Percentiles rank a stretch among this genome's conserved stretches.
phyloP scores from a whole-genome alignment of 768 basidiomycete genomes.

The Mycena rosella region DNA sequence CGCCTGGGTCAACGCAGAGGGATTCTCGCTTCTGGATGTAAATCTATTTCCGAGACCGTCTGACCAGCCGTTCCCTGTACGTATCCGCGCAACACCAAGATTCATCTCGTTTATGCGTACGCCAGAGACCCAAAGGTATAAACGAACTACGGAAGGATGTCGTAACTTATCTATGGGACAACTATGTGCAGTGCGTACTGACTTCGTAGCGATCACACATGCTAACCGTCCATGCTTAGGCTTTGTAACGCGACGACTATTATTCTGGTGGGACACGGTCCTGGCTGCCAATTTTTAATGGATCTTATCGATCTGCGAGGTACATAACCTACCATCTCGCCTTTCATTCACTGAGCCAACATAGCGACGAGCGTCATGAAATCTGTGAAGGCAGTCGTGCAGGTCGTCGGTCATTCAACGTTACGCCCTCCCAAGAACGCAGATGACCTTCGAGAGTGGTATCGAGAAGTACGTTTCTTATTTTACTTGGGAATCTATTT shows the following conservation, averaged over 20 bases:
- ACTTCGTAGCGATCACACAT: neutral
- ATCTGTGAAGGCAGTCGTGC: slow-evolving; percentile 78
- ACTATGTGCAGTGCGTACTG: slow-evolving; percentile 86
- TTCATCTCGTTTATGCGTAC: neutral
- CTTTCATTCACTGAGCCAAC: neutral
- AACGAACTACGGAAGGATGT: slow-evolving; percentile 69
- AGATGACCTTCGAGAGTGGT: slow-evolving; percentile 77
- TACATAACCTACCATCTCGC: slow-evolving; percentile 47
- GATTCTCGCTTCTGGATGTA: slow-evolving; percentile 86
- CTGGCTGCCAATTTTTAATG: slow-evolving; percentile 82
- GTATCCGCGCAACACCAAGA: slow-evolving; percentile 13
- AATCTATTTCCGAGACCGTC: slow-evolving; percentile 82
- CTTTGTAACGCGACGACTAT: slow-evolving; percentile 80
- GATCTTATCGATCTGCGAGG: slow-evolving; percentile 80
- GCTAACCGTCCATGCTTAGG: slow-evolving; percentile 53
- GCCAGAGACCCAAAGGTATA: slow-evolving; percentile 55
- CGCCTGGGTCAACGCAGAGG: slow-evolving; percentile 75
- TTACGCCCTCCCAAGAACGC: slow-evolving; percentile 68
- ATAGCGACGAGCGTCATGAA: slow-evolving; percentile 68
- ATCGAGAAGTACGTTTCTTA: slow-evolving; percentile 65
- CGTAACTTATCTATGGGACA: slow-evolving; percentile 94
- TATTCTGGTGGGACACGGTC: slow-evolving; percentile 89
- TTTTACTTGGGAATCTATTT: neutral
- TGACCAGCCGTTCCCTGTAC: slow-evolving; percentile 49
- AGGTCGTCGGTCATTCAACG: slow-evolving; percentile 78